phyloP scores from a whole-genome alignment of 345 rosid species.

The Euphorbia pulcherrima region DNA sequence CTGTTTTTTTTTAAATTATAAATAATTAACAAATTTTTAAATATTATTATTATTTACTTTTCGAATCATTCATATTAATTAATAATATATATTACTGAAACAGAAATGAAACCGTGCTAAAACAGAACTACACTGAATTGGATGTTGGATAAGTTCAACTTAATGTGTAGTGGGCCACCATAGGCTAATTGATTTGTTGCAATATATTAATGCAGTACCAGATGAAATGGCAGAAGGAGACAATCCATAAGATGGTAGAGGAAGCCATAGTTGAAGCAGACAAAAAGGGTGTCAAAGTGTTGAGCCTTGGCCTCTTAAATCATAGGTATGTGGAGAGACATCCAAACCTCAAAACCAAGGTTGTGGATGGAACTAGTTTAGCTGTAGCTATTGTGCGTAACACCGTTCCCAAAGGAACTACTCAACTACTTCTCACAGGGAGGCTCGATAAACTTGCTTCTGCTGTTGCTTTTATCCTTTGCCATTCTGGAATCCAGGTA shows the following conservation, averaged over 20 bases:
- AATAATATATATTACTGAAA: too few species aligned
- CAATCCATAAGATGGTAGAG: slow-evolving; percentile 53
- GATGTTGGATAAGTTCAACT: too few species aligned
- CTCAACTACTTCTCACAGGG: slow-evolving; percentile 44
- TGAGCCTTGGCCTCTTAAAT: slow-evolving; percentile 60
- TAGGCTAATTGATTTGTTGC: neutral
- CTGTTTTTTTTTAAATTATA: too few species aligned
- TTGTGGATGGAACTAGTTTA: slow-evolving; percentile 66
- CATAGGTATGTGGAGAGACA: slow-evolving; percentile 40
- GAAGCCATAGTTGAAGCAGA: slow-evolving; percentile 56
- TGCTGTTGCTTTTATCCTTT: slow-evolving; percentile 41
- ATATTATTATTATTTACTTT: too few species aligned
- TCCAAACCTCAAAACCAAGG: slow-evolving; percentile 42
- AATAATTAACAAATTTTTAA: too few species aligned
- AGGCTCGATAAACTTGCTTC: slow-evolving; percentile 47
- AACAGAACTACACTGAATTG: too few species aligned
- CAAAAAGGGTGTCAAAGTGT: slow-evolving; percentile 46
- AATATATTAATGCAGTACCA: slow-evolving; percentile 33
- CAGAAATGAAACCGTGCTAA: too few species aligned
- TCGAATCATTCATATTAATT: too few species aligned
- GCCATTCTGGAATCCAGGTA: slow-evolving; percentile 54
- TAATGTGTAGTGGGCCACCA: too few species aligned
- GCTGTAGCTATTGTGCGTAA: slow-evolving; percentile 53
- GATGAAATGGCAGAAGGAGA: slow-evolving; percentile 28
- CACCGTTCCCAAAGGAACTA: slow-evolving; percentile 52